phyloP scores from a whole-genome alignment of 179 eudicot species.

The Silene vulgaris region DNA sequence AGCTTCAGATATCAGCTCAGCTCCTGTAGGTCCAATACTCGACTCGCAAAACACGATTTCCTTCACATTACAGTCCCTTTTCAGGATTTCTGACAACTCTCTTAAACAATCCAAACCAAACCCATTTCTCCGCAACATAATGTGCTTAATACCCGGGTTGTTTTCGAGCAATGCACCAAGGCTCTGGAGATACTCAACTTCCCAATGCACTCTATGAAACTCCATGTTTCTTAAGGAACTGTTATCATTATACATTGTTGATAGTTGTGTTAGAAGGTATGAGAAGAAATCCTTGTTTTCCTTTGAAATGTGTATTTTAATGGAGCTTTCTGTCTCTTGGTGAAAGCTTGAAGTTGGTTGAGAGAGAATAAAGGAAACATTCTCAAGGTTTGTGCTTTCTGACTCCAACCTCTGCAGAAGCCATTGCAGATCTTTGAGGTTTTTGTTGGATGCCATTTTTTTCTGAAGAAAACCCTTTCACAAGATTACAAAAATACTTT shows the following conservation, averaged over 20 bases:
- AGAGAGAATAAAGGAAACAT: constrained; percentile 59
- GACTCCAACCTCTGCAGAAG: constrained; percentile 42
- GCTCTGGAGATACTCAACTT: constrained; percentile 37
- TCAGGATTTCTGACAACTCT: constrained; percentile 52
- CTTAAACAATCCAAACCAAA: constrained; percentile 48
- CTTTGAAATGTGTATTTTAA: constrained; percentile 50
- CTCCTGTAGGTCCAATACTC: constrained; percentile 58
- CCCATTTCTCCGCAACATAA: constrained; percentile 50
- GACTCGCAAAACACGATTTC: constrained; percentile 67
- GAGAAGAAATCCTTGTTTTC: constrained; percentile 43
- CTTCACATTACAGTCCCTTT: constrained; percentile 46
- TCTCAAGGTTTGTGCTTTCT: constrained; percentile 40
- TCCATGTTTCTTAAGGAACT: constrained; percentile 49
- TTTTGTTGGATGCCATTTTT: constrained; percentile 44
- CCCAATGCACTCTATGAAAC: constrained; percentile 75
- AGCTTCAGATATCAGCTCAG: constrained; percentile 59
- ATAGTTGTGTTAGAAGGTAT: constrained; percentile 41
- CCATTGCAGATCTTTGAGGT: constrained; percentile 64
- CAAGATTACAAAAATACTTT: neutral
- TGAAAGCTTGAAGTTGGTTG: constrained; percentile 50
- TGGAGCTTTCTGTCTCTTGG: constrained; percentile 63
- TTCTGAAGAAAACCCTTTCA: constrained; percentile 12
- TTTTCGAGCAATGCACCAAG: constrained; percentile 43
- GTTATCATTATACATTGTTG: constrained; percentile 27
- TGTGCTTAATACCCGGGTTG: constrained; percentile 40